Percentiles rank a stretch among this genome's conserved stretches.
Evolutionary conservation across 495 filamentous ascomycete genomes (phyloP).

Genomic region (Chaetomium cochliodes): DNA sequence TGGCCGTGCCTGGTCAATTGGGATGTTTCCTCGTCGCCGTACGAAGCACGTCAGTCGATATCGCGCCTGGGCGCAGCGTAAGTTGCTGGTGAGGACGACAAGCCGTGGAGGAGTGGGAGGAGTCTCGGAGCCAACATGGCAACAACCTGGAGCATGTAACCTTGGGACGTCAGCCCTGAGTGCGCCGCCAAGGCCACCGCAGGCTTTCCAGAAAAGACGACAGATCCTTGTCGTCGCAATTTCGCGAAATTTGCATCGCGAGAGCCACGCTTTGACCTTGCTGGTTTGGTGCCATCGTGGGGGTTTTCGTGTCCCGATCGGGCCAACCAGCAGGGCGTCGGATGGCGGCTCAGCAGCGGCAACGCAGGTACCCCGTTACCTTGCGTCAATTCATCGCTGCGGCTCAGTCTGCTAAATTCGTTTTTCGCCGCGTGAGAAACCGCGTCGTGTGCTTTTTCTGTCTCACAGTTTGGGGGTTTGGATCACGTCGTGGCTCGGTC

Average conservation of each 20-base stretch:
- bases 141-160: not conserved
- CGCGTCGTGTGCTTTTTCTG: not conserved
- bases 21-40: slow-evolving; percentile 1
- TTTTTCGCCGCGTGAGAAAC: not conserved
- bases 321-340: not conserved
- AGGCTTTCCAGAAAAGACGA: slow-evolving; percentile 24
- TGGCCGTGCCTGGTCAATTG: not conserved
- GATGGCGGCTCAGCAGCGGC: not conserved
- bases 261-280: slow-evolving; percentile 29
- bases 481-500: not conserved
- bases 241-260: slow-evolving; percentile 32
- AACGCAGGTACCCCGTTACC: not conserved
- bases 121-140: not conserved
- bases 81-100: not conserved
- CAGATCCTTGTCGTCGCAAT: slow-evolving; percentile 30
- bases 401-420: not conserved
- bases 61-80: slow-evolving; percentile 22
- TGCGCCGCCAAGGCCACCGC: slow-evolving; percentile 17
- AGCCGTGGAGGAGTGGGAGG: slow-evolving; percentile 12
- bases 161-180: slow-evolving; percentile 10
- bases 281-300: slow-evolving; percentile 16
- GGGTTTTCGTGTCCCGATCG: slow-evolving; percentile 11
- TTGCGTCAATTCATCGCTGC: not conserved
- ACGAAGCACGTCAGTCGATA: not conserved
- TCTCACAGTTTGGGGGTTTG: not conserved